A percentile compares a stretch with the other conserved stretches of the same genome.
These are phyloP conservation scores for Wickerhamomyces canadensis DNA, from an alignment of 805 yeast genomes.

Conservation along the genomic window DNA sequence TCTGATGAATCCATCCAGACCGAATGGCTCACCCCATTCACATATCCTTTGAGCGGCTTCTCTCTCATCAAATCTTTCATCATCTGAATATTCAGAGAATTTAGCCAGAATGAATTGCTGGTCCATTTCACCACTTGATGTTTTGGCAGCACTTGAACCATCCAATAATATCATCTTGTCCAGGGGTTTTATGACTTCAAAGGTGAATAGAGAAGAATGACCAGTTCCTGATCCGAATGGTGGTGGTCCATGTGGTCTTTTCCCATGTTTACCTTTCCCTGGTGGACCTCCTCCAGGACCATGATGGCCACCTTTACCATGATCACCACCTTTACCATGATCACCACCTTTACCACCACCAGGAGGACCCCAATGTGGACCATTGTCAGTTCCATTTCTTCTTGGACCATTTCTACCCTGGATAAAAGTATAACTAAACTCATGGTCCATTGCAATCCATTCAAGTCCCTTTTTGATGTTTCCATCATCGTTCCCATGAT, in stretches of 20 bases:
- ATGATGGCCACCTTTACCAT: too few species aligned
- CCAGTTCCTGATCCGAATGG: neutral
- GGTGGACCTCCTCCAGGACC: constrained; percentile 4
- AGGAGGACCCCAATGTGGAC: too few species aligned
- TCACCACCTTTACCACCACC: too few species aligned
- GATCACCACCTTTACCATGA: too few species aligned
- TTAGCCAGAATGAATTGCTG: constrained; percentile 41
- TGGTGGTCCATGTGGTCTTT: constrained; percentile 1
- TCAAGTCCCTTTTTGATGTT: constrained; percentile 42
- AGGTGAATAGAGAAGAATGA: constrained; percentile 35
- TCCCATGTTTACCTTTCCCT: neutral
- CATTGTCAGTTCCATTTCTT: constrained; percentile 6
- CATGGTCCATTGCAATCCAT: constrained; percentile 63
- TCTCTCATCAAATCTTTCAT: constrained; percentile 33
- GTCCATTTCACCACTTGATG: constrained; percentile 56
- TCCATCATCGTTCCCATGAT: constrained; percentile 43
- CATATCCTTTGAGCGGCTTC: constrained; percentile 46
- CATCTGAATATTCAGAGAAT: constrained; percentile 24
- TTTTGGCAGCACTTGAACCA: constrained; percentile 67
- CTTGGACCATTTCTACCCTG: constrained; percentile 14
- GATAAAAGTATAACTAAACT: constrained; percentile 51
- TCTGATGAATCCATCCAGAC: constrained; percentile 53
- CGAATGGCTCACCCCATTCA: constrained; percentile 42
- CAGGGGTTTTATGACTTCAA: constrained; percentile 41
- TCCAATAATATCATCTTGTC: constrained; percentile 48